Conservation (phyloP, 2,329 filamentous ascomycete genomes). For the Truncatella angustata region DNA sequence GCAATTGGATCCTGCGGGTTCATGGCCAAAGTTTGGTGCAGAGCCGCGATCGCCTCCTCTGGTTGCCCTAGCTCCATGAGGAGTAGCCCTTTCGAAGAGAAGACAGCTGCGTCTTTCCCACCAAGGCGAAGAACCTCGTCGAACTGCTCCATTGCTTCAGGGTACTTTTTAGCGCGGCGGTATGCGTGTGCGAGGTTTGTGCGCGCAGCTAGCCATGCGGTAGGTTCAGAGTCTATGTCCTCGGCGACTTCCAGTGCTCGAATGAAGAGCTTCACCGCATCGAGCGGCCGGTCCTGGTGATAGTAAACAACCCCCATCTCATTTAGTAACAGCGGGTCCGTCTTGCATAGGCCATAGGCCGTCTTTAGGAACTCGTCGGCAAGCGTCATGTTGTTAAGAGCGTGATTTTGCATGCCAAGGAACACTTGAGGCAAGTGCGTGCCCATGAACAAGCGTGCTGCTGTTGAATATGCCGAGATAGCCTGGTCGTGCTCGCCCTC, state of each 20-base stretch:
- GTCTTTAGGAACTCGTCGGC: constrained; percentile 94
- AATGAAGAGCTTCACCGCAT: constrained; percentile 75
- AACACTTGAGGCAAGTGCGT: constrained; percentile 96
- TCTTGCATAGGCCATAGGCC: constrained; percentile 78
- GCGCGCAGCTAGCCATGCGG: constrained; percentile 78
- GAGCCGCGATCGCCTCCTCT: constrained; percentile 74
- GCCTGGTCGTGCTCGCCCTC: constrained; percentile 98
- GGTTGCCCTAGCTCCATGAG: constrained; percentile 73
- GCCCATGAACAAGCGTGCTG: constrained; percentile 90
- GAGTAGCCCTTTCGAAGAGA: constrained; percentile 80
- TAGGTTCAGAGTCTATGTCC: constrained; percentile 78
- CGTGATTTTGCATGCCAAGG: constrained; percentile 96
- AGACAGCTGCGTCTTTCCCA: constrained; percentile 74
- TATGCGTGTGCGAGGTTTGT: constrained; percentile 90
- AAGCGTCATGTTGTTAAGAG: constrained; percentile 89
- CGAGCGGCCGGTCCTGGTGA: constrained; percentile 76
- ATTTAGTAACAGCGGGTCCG: constrained; percentile 87
- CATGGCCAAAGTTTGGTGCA: constrained; percentile 83
- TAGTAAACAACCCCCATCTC: constrained; percentile 97
- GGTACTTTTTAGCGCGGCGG: constrained; percentile 66
- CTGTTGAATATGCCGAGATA: constrained; percentile 95
- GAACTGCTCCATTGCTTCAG: constrained; percentile 75
- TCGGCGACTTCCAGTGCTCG: constrained; percentile 74
- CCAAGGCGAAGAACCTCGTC: constrained; percentile 83
- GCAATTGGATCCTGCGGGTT: constrained; percentile 78